A percentile compares a stretch with the other conserved stretches of the same genome.
These are phyloP conservation scores for Cercospora sp. DNA, from an alignment of 2,329 filamentous ascomycete species.

Conservation along the genomic window DNA sequence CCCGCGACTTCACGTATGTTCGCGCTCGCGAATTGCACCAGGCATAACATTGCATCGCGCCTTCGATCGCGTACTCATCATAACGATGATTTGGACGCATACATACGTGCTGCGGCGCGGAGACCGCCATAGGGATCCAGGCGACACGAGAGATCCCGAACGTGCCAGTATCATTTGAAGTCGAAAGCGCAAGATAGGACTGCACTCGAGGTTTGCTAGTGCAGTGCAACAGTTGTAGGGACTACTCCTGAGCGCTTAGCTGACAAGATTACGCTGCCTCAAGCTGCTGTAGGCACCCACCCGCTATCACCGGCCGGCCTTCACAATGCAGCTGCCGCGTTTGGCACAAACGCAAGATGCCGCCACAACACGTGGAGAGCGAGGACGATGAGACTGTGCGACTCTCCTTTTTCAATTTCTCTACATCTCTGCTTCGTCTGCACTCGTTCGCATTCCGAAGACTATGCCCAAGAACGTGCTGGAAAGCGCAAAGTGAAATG, in stretches of 20 bases:
- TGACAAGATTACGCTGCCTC: neutral
- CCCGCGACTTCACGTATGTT: neutral
- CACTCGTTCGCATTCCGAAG: neutral
- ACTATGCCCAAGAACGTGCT: neutral
- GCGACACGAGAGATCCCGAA: neutral
- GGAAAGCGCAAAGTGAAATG: neutral
- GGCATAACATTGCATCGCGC: neutral
- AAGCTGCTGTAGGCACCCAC: neutral
- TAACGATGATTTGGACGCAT: neutral
- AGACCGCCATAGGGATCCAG: neutral
- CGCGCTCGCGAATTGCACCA: neutral
- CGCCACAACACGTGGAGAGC: constrained; percentile 7
- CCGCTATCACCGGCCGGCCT: neutral
- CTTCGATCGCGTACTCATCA: neutral
- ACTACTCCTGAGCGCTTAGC: neutral
- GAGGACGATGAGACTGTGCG: constrained; percentile 5
- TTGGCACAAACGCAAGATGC: neutral
- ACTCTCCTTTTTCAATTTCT: neutral
- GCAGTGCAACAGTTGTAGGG: neutral
- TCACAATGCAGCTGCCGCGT: constrained; percentile 6
- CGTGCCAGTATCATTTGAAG: neutral
- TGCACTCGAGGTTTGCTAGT: neutral
- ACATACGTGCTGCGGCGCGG: neutral
- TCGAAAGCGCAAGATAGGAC: neutral
- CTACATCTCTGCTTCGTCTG: neutral